A percentile compares a stretch with the other conserved stretches of the same genome.
Conservation (phyloP, 1,284 basidiomycete species). For the Sporisorium exsertum region DNA sequence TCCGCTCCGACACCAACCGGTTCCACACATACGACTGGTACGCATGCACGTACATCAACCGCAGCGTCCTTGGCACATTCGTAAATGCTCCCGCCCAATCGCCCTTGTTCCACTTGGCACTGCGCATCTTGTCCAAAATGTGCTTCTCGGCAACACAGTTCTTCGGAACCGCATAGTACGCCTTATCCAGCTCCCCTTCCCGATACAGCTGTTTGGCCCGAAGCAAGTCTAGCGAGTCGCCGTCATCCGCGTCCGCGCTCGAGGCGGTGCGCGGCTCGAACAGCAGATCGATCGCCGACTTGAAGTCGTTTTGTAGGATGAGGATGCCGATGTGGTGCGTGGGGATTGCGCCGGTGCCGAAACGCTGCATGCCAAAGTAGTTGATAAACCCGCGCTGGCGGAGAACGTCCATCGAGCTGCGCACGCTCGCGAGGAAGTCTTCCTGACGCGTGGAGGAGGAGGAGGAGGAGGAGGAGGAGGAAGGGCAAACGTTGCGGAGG, state of each 20-base stretch:
- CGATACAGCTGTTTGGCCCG: constrained; percentile 46
- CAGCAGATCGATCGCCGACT: constrained; percentile 53
- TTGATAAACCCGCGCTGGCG: constrained; percentile 93
- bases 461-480: constrained; percentile 11
- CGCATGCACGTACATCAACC: constrained; percentile 97
- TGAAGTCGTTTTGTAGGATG: constrained; percentile 82
- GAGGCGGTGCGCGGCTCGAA: constrained; percentile 39
- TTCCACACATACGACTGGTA: constrained; percentile 99
- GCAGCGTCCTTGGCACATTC: constrained; percentile 75
- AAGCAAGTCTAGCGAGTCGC: constrained; percentile 38
- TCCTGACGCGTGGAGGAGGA: constrained; percentile 5
- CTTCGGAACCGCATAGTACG: constrained; percentile 86
- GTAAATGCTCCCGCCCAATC: constrained; percentile 56
- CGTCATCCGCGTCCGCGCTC: constrained; percentile 27
- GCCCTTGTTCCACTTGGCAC: constrained; percentile 37
- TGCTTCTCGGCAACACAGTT: constrained; percentile 91
- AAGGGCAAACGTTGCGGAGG: constrained; percentile 76
- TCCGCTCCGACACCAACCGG: constrained; percentile 89
- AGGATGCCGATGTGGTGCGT: constrained; percentile 94
- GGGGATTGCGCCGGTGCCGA: constrained; percentile 94
- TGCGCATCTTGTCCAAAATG: constrained; percentile 86
- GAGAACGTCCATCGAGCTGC: constrained; percentile 82
- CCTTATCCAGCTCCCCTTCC: constrained; percentile 71
- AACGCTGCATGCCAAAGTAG: constrained; percentile 99
- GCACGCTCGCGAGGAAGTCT: constrained; percentile 72